Evolutionary conservation across 2,329 filamentous ascomycete species (phyloP).

Genomic region (Byssochlamys sp.): DNA sequence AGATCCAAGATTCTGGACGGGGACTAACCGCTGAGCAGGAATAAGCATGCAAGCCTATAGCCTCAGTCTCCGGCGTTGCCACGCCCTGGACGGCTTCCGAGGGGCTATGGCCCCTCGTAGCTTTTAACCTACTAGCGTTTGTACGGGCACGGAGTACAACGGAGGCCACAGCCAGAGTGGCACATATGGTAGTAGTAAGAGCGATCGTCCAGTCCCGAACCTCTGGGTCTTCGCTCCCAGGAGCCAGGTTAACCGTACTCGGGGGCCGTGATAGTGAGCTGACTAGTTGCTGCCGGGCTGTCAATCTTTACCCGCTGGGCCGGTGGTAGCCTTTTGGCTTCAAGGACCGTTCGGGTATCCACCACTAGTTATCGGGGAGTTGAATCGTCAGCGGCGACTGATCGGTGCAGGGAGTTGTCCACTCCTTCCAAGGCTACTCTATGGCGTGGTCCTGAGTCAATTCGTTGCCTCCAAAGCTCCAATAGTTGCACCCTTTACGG

Average conservation of each 20-base stretch:
- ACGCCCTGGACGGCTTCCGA: slow-evolving; percentile 21
- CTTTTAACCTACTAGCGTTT: slow-evolving; percentile 3
- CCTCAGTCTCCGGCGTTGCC: neutral
- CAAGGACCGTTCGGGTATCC: neutral
- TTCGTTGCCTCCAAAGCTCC: neutral
- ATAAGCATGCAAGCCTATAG: neutral
- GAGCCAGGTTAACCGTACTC: slow-evolving; percentile 12
- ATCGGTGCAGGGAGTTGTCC: neutral
- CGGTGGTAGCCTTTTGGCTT: neutral
- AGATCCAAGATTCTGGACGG: neutral
- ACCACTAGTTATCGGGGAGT: neutral
- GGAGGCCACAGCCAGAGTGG: slow-evolving; percentile 8
- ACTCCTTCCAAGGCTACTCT: neutral
- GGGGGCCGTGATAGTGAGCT: neutral
- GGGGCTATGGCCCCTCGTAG: slow-evolving; percentile 5
- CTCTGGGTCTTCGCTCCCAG: slow-evolving; percentile 12
- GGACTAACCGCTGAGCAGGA: neutral
- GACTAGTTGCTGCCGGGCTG: neutral
- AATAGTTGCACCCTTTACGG: neutral
- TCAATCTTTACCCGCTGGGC: neutral
- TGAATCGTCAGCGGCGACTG: neutral
- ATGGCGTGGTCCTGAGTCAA: neutral
- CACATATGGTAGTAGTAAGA: slow-evolving; percentile 5
- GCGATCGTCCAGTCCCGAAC: slow-evolving; percentile 14
- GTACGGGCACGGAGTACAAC: slow-evolving; percentile 7